Evolutionary conservation across 2,329 filamentous ascomycete species (phyloP), one percentile per base, ranked within the genome.

Genomic region (Ceratocystis papillata): DNA sequence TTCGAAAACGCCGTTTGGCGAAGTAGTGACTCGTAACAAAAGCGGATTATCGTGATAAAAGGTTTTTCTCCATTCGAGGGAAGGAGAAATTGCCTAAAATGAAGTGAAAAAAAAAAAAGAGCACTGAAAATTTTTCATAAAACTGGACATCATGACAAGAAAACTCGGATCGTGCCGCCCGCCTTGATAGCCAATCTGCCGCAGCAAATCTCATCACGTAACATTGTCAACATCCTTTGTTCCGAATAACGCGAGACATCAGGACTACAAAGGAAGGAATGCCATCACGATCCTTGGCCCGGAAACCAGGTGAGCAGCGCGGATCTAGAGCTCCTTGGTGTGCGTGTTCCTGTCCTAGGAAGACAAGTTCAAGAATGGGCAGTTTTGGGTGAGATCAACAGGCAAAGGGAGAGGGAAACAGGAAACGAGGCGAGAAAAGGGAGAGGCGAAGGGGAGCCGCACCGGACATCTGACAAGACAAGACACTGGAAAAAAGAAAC

Each of bases 191-290:
- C 53, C 53, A 30, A 12, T 28, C 53, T 30, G 53, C 28, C 53
- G 2, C 28, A 57, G 17, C 3, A 33, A 6, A 6, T 22, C 30
- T 30, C 28, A 30, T 20, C 50, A 28, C 50, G 20, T 25, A 25
- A 12, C 50, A 20, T 28, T 17, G 25, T 30, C 53, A 59, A 57
- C 48, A 59, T 7, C 12, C 50, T 17, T 33, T 30, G 53, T 17
- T 30, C 28, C 22, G 5, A 30, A 17, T 30, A 59, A 59, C 53
- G 53, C 28, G 53, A 59, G 28, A 59, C 28, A 59, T 33, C 28
- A 30, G 33, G 53, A 59, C 53, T 41, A 59, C 53, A 59, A 59
- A 33, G 53, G 30, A 59, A 59, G 53, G 53, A 59, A 59, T 59
- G 28, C 25, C 53, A 22, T 30, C 12, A 8, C 20, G 53, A 59